Percentiles rank a stretch among this genome's conserved stretches.
Conservation (phyloP, 73 alveolate species). For the Paramecium sexaurelia region DNA sequence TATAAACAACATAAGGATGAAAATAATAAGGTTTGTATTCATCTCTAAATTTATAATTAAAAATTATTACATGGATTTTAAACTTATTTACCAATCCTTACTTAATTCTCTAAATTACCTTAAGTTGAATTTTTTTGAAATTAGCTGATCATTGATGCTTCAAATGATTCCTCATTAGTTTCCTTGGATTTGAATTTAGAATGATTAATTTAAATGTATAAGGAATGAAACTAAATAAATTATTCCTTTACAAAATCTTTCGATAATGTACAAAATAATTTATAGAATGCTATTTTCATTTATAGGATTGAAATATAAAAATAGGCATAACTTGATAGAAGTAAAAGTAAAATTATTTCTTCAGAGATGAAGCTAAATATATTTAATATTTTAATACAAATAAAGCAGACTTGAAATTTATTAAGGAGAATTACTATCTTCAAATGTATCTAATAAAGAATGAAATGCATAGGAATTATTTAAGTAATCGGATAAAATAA, state of each 20-base stretch:
- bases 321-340: background rate
- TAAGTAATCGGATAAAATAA: background rate
- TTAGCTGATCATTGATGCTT: background rate
- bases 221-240: background rate
- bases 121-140: background rate
- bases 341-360: background rate
- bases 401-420: background rate
- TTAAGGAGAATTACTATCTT: background rate
- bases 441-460: background rate
- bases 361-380: background rate
- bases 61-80: background rate
- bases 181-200: background rate
- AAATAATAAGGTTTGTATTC: background rate
- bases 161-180: conserved; percentile 33
- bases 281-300: background rate
- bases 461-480: background rate
- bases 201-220: background rate
- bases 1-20: background rate
- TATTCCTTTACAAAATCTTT: background rate
- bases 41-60: background rate
- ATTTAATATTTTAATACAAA: background rate
- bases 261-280: conserved; percentile 1
- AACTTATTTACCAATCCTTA: background rate
- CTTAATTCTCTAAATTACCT: background rate
- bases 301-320: background rate